These are phyloP conservation scores for Elsinoe fawcettii DNA, from an alignment of 2,329 filamentous ascomycete genomes.

Conservation along the genomic window DNA sequence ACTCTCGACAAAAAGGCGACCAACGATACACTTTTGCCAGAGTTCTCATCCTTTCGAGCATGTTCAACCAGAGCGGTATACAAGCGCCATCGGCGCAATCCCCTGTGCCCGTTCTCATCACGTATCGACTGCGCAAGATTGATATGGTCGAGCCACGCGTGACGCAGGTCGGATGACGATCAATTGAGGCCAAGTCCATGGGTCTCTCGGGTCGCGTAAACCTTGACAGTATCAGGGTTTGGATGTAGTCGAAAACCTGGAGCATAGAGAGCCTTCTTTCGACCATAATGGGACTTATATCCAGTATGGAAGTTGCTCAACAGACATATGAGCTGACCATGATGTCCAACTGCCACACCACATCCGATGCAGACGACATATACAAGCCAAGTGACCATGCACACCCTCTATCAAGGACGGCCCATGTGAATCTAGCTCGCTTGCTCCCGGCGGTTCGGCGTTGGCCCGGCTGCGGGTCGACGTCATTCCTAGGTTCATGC, in stretches of 20 bases:
- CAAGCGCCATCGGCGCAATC: background rate
- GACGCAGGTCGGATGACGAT: slow-evolving; percentile 11
- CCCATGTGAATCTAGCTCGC: slow-evolving; percentile 11
- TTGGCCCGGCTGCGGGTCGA: slow-evolving; percentile 5
- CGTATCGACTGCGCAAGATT: background rate
- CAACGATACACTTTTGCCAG: background rate
- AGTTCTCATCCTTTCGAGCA: background rate
- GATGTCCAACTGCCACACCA: no score
- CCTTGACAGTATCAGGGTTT: background rate
- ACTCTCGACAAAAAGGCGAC: no score
- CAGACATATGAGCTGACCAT: no score
- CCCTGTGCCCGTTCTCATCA: background rate
- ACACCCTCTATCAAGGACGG: background rate
- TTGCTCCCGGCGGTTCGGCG: slow-evolving; percentile 4
- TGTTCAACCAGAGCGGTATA: background rate
- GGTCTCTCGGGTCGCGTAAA: background rate
- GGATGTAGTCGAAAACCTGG: background rate
- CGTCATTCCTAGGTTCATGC: background rate
- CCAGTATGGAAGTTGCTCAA: no score
- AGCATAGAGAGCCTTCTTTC: background rate
- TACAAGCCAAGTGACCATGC: background rate
- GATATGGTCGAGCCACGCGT: slow-evolving; percentile 6
- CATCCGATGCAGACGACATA: background rate
- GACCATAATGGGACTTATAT: no score
- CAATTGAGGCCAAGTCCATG: background rate